Percentiles rank a stretch among this genome's conserved stretches.
Conservation (phyloP, 768 basidiomycete species). For the Cystofilobasidium macerans region DNA sequence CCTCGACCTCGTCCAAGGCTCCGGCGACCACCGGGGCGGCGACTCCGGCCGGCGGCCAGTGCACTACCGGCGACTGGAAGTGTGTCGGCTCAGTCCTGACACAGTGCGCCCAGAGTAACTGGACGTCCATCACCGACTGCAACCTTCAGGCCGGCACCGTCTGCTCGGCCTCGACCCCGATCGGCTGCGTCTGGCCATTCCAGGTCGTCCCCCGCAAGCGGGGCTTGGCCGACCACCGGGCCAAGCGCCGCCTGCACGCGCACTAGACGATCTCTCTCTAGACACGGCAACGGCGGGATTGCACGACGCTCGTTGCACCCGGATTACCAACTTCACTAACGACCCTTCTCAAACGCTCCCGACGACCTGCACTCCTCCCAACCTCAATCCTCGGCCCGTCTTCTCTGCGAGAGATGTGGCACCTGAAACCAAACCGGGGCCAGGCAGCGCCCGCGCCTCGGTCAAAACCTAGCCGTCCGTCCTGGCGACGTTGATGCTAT, state of each 20-base stretch:
- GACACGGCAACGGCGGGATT: no score
- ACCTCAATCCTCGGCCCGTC: no score
- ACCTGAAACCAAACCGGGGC: no score
- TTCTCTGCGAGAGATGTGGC: no score
- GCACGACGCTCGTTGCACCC: no score
- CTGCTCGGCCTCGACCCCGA: conserved; percentile 17
- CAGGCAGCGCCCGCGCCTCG: no score
- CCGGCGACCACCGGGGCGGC: not conserved
- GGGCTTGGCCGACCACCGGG: not conserved
- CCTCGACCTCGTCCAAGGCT: not conserved
- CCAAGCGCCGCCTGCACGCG: not conserved
- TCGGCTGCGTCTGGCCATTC: conserved; percentile 26
- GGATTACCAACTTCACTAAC: no score
- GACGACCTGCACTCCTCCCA: no score
- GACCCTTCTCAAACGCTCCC: no score
- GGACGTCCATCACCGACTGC: conserved; percentile 22
- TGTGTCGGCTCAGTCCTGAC: conserved; percentile 19
- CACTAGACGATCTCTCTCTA: not conserved
- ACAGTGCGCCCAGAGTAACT: conserved; percentile 10
- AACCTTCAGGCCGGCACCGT: conserved; percentile 16
- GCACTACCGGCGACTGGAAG: conserved; percentile 15
- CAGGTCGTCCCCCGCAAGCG: conserved; percentile 4
- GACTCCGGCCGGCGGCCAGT: not conserved
- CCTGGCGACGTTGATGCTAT: no score
- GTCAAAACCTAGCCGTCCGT: no score